Conservation (phyloP, 1,284 basidiomycete genomes). For the Sanguinoderma infundibulare region DNA sequence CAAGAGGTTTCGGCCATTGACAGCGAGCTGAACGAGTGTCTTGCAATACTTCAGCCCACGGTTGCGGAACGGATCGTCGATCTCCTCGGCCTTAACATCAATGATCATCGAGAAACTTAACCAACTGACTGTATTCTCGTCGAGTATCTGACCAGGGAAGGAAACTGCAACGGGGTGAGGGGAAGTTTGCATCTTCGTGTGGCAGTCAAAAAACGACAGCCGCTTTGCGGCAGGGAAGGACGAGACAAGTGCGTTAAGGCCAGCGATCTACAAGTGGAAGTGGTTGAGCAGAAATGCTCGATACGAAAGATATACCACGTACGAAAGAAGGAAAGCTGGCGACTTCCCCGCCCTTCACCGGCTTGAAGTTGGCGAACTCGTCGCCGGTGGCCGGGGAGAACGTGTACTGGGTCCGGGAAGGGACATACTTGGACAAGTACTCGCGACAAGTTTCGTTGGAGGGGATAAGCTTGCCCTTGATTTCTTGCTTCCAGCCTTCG, state of each 20-base stretch:
- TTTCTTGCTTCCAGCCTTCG: neutral
- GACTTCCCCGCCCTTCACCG: neutral
- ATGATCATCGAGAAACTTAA: neutral
- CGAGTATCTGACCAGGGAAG: neutral
- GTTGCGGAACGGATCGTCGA: constrained; percentile 6
- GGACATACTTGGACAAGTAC: neutral
- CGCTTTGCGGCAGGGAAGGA: neutral
- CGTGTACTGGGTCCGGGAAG: neutral
- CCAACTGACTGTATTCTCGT: neutral
- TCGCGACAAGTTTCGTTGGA: neutral
- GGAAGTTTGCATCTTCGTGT: neutral
- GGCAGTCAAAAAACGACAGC: neutral
- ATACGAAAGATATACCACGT: neutral
- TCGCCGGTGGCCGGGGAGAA: neutral
- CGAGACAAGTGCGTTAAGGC: neutral
- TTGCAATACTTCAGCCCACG: neutral
- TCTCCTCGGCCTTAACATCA: neutral
- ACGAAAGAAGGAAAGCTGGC: neutral
- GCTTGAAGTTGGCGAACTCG: neutral
- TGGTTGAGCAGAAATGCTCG: neutral
- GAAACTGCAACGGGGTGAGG: constrained; percentile 1
- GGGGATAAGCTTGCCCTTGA: neutral
- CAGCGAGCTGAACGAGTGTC: constrained; percentile 10
- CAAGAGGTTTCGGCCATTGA: constrained; percentile 15
- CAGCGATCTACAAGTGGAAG: neutral